A percentile compares a stretch with the other conserved stretches of the same genome.
Evolutionary conservation across 345 rosid genomes (phyloP).

Genomic region (Toxicodendron radicans): DNA sequence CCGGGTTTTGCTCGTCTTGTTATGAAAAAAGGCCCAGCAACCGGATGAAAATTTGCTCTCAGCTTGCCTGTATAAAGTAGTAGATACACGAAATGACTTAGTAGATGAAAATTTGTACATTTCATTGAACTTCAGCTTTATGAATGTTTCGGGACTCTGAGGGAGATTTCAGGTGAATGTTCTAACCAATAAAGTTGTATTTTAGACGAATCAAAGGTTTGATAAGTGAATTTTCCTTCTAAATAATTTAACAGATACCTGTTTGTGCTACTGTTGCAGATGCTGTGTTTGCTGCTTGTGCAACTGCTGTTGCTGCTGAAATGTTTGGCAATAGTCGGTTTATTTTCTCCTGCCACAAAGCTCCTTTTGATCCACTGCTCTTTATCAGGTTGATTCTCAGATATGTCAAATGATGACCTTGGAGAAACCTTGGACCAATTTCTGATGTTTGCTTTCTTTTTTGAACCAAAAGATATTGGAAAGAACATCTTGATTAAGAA

Average conservation of each 20-base stretch:
- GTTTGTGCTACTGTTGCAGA: conserved; percentile 25
- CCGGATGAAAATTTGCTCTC: conserved; percentile 15
- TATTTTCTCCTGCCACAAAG: conserved; percentile 7
- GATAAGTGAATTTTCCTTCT: neutral
- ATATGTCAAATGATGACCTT: conserved; percentile 23
- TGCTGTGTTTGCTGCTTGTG: conserved; percentile 24
- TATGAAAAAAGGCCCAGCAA: conserved; percentile 39
- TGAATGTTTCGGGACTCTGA: too few species aligned
- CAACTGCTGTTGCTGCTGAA: conserved; percentile 21
- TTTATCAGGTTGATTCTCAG: conserved; percentile 13
- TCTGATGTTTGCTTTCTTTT: conserved; percentile 21
- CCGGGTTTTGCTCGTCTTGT: conserved; percentile 19
- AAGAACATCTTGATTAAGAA: conserved; percentile 52
- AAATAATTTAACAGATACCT: conserved; percentile 27
- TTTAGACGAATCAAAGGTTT: too few species aligned
- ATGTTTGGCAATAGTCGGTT: conserved; percentile 3
- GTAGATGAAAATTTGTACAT: too few species aligned
- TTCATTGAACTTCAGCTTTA: too few species aligned
- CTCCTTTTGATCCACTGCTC: conserved; percentile 26
- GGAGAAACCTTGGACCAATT: conserved; percentile 32
- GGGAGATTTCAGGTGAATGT: too few species aligned
- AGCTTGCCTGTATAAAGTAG: conserved; percentile 12
- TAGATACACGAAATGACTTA: conserved; percentile 2
- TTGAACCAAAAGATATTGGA: conserved; percentile 34
- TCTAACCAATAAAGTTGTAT: neutral